Evolutionary conservation across 306 rosid species (phyloP), one percentile per base, ranked within the genome.

Genomic region (Cucurbita pepo): DNA sequence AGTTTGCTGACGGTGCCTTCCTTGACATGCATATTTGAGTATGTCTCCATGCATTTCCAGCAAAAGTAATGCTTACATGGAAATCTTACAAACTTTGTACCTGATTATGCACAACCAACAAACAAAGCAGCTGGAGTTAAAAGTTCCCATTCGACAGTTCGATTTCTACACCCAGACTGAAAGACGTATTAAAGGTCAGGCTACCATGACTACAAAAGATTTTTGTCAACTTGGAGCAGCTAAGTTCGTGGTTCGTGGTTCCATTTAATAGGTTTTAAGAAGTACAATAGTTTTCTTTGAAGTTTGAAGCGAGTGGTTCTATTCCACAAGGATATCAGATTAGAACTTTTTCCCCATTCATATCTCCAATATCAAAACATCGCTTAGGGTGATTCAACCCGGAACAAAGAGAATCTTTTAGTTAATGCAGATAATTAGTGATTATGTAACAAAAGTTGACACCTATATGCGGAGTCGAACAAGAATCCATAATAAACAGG

Each of bases 31-130:
- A 90, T 87, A 44, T 82, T 79, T 10, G 87, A 81, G 77, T 81
- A 93, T 78, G 88, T 90, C 86, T 83, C 83, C 91, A 90, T 80
- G 90, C 98, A 93, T 65, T 87, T 88, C 78, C 76, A 83, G 81
- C 98, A 93, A 74, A 88, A 93, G 78, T 85, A 90, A 81, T 93
- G 98, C 79, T 82, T 82, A 73, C 98, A 93, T 44, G 93, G 89
- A 50, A 93, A 79, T 78, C 72, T 82, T 59, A 84, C 72, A 74
- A 93, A 90, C 71, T 85, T 91, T 7, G 82, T 69, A 62, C 98
- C 98, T 93, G 73, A 37, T 62, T 63, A 61, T 25, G 71, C 51
- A 16, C 65, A 74, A 25, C 44, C 53, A 30, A 60, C 22, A 72
- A 51, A 55, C 25, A 9, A 66, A 12, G 40, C 13, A 45, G 7